Conservation (phyloP, 768 basidiomycete genomes). For the Leccinum broughii region DNA sequence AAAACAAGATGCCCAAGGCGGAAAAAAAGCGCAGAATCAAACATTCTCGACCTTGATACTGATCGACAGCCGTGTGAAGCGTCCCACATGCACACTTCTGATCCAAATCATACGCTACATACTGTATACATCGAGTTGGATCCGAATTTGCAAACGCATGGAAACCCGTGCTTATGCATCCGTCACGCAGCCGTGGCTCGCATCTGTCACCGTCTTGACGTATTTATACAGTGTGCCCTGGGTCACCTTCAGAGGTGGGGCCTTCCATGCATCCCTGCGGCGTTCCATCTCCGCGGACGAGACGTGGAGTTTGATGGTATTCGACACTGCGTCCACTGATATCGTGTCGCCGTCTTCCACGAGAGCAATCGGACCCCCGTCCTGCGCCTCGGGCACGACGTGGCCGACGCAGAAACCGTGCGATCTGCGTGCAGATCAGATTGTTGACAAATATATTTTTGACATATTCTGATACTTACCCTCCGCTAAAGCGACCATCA, state of each 20-base stretch:
- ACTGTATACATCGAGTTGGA: conserved; percentile 12
- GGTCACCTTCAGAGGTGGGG: conserved; percentile 81
- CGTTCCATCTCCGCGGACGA: conserved; percentile 75
- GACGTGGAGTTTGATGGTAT: conserved; percentile 78
- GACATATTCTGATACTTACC: conserved; percentile 53
- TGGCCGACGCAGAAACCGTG: conserved; percentile 98
- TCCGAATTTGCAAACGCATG: conserved; percentile 9
- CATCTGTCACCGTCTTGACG: conserved; percentile 83
- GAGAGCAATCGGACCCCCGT: conserved; percentile 90
- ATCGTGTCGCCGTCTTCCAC: conserved; percentile 87
- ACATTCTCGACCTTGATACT: conserved; percentile 28
- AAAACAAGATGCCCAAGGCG: conserved; percentile 92
- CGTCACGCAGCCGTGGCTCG: conserved; percentile 90
- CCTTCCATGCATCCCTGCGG: conserved; percentile 72
- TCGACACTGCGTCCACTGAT: conserved; percentile 84
- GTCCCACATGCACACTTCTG: conserved; percentile 7
- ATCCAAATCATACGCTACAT: conserved; percentile 2
- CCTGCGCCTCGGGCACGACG: conserved; percentile 94
- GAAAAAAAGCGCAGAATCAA: conserved; percentile 91
- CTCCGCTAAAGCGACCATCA: conserved; percentile 97
- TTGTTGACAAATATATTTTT: conserved; percentile 8
- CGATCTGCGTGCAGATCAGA: conserved; percentile 53
- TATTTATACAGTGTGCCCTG: conserved; percentile 91
- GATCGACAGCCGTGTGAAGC: conserved; percentile 18
- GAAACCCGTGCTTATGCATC: conserved; percentile 54